Conservation (phyloP, 768 basidiomycete genomes). For the Collybiopsis confluens region DNA sequence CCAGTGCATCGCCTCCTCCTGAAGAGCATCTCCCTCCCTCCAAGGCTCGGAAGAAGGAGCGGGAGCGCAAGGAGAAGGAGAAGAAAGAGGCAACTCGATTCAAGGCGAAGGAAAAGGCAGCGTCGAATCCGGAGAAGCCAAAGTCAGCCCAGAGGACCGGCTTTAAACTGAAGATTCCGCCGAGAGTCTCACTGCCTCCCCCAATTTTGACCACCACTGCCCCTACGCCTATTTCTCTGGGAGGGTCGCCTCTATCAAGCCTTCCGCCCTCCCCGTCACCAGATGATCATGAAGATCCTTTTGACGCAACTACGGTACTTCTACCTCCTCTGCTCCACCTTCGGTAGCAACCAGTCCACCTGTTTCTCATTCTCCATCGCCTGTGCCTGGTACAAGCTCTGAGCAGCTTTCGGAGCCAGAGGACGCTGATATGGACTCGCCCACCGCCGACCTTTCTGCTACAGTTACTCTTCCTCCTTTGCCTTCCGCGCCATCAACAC, state of each 20-base stretch:
- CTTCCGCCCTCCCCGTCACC: slow-evolving; percentile 4
- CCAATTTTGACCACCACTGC: slow-evolving; percentile 8
- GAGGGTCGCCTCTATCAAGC: slow-evolving; percentile 14
- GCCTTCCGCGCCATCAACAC: neutral
- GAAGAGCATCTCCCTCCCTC: slow-evolving; percentile 26
- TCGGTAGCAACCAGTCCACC: slow-evolving; percentile 29
- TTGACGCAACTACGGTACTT: slow-evolving; percentile 38
- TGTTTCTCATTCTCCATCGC: slow-evolving; percentile 23
- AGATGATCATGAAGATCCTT: slow-evolving; percentile 17
- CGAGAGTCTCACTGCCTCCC: neutral
- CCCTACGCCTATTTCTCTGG: slow-evolving; percentile 2
- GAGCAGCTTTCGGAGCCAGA: neutral
- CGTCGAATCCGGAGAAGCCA: slow-evolving; percentile 9
- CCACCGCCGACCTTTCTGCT: neutral
- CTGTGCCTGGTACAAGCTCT: slow-evolving; percentile 9
- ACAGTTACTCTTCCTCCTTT: neutral
- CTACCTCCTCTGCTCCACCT: slow-evolving; percentile 26
- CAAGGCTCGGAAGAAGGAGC: slow-evolving; percentile 24
- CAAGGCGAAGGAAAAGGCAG: slow-evolving; percentile 13
- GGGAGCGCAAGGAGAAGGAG: slow-evolving; percentile 22
- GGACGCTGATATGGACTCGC: slow-evolving; percentile 3
- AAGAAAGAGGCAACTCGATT: slow-evolving; percentile 20
- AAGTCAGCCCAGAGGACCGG: slow-evolving; percentile 2
- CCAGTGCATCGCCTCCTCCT: slow-evolving; percentile 21
- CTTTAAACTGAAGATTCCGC: slow-evolving; percentile 7